phyloP scores from a whole-genome alignment of 2,329 filamentous ascomycete genomes.

The Cercospora beticola region DNA sequence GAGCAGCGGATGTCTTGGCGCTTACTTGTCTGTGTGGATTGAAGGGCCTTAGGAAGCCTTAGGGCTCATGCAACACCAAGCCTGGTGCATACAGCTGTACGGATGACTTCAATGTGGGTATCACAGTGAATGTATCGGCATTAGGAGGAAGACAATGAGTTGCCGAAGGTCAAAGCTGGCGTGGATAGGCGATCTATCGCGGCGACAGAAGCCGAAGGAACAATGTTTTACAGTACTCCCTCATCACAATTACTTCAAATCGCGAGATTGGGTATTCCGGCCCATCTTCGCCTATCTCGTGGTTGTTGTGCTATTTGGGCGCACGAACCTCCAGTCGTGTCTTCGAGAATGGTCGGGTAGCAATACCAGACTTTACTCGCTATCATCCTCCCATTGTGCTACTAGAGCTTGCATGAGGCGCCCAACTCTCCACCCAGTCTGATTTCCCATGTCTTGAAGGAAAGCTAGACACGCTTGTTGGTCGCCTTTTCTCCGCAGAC shows the following conservation, averaged over 20 bases:
- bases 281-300: not conserved
- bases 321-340: not conserved
- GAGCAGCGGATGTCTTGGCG: not conserved
- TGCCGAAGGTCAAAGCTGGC: not conserved
- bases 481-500: constrained; percentile 13
- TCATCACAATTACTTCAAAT: not conserved
- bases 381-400: constrained; percentile 19
- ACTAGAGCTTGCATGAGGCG: constrained; percentile 13
- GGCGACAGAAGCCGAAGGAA: not conserved
- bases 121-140: not conserved
- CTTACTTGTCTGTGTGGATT: not conserved
- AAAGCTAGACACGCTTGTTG: constrained; percentile 3
- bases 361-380: not conserved
- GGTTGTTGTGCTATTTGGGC: not conserved
- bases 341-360: not conserved
- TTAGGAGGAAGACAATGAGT: not conserved
- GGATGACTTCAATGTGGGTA: not conserved
- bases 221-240: not conserved
- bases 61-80: not conserved
- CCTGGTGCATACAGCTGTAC: not conserved
- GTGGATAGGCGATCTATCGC: not conserved
- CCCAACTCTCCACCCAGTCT: constrained; percentile 16
- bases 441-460: not conserved
- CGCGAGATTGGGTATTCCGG: not conserved
- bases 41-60: not conserved